These are phyloP conservation scores for Cyberlindnera xylosilytica DNA, from an alignment of 805 yeast species.

Conservation along the genomic window DNA sequence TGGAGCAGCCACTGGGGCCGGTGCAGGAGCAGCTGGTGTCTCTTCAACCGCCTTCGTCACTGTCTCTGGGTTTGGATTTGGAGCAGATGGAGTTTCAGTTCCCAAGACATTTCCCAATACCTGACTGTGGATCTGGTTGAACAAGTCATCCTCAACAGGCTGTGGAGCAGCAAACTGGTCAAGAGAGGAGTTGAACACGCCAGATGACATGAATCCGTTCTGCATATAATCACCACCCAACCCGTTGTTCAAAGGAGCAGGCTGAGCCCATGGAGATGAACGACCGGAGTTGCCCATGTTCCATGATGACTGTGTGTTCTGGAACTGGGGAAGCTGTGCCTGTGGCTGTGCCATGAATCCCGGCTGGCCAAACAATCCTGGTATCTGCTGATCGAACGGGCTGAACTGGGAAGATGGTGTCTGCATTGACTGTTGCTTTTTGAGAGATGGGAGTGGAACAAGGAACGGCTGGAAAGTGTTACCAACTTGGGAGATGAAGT, in stretches of 20 bases:
- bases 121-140: slow-evolving; percentile 37
- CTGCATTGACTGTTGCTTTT: slow-evolving; percentile 2
- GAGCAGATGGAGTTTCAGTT: slow-evolving; percentile 15
- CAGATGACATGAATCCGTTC: slow-evolving; percentile 1
- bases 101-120: slow-evolving; percentile 40
- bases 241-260: slow-evolving; percentile 3
- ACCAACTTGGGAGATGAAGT: slow-evolving; percentile 46
- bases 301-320: slow-evolving; percentile 19
- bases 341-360: slow-evolving; percentile 12
- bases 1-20: neutral
- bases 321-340: slow-evolving; percentile 15
- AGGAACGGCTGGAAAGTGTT: slow-evolving; percentile 67
- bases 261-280: slow-evolving; percentile 22
- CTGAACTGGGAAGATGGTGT: slow-evolving; percentile 4
- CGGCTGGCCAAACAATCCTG: slow-evolving; percentile 10
- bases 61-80: too few relatives aligned
- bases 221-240: slow-evolving; percentile 10
- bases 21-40: slow-evolving; percentile 1
- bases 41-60: too few relatives aligned
- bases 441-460: slow-evolving; percentile 46
- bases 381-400: slow-evolving; percentile 10
- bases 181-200: slow-evolving; percentile 7
- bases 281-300: slow-evolving; percentile 15
- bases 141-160: slow-evolving; percentile 27
- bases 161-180: neutral